Conservation (phyloP, 1,284 basidiomycete species). For the Golubevia pallescens region DNA sequence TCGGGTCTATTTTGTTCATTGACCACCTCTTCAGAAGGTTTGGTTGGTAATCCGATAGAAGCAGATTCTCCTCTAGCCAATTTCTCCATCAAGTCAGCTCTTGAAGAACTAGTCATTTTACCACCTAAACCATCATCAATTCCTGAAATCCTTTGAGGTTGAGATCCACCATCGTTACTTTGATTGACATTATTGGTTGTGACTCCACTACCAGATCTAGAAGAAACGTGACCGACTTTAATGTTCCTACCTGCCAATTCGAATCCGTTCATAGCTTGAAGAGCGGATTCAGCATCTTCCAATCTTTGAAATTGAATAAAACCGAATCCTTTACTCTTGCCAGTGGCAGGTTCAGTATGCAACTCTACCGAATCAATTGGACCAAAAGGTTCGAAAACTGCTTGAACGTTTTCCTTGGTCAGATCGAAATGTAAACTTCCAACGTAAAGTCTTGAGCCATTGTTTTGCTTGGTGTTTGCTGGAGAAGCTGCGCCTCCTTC, state of each 20-base stretch:
- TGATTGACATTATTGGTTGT: background rate
- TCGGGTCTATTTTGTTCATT: conserved; percentile 12
- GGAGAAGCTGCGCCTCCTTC: background rate
- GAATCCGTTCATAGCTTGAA: conserved; percentile 57
- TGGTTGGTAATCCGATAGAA: background rate
- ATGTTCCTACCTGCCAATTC: conserved; percentile 52
- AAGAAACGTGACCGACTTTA: conserved; percentile 50
- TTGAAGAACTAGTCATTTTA: conserved; percentile 7
- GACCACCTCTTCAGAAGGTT: background rate
- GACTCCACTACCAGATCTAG: conserved; percentile 14
- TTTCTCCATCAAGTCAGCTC: conserved; percentile 59
- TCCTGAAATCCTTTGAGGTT: conserved; percentile 34
- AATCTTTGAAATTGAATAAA: conserved; percentile 49
- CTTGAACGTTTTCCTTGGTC: conserved; percentile 45
- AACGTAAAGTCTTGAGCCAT: conserved; percentile 53
- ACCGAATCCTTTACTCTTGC: conserved; percentile 61
- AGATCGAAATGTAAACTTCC: conserved; percentile 61
- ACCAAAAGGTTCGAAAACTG: conserved; percentile 60
- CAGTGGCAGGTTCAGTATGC: conserved; percentile 46
- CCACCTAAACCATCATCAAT: conserved; percentile 57
- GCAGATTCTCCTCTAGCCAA: conserved; percentile 26
- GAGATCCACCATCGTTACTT: conserved; percentile 16
- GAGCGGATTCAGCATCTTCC: conserved; percentile 51
- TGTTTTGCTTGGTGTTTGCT: conserved; percentile 20
- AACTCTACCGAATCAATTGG: conserved; percentile 58